phyloP scores from a whole-genome alignment of 305 asterid genomes.

The Striga hermonthica region DNA sequence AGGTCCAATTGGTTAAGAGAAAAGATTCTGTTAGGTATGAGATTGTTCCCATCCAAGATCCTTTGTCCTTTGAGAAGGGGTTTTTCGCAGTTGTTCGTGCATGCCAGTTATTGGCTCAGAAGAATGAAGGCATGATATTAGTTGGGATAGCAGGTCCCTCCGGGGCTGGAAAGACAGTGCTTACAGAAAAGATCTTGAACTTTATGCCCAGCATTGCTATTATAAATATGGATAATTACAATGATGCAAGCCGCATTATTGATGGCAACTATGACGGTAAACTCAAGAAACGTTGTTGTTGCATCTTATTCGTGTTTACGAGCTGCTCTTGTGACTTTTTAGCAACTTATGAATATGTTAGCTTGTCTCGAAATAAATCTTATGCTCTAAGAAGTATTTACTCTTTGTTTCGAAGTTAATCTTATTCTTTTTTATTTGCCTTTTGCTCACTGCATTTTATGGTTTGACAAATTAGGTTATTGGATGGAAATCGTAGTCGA shows the following conservation, averaged over 20 bases:
- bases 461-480: constrained; percentile 6
- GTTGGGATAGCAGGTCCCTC: constrained; percentile 98
- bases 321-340: constrained; percentile 16
- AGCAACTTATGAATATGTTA: constrained; percentile 19
- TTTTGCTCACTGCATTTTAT: not conserved
- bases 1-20: constrained; percentile 78
- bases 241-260: constrained; percentile 78
- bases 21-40: constrained; percentile 74
- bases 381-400: constrained; percentile 1
- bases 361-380: constrained; percentile 15
- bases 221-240: constrained; percentile 93
- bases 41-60: constrained; percentile 77
- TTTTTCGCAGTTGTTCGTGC: constrained; percentile 85
- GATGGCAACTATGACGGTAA: constrained; percentile 97
- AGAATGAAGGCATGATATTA: constrained; percentile 76
- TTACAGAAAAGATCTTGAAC: constrained; percentile 80
- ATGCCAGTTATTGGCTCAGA: constrained; percentile 88
- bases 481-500: not conserved
- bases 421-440: constrained; percentile 8
- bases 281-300: not conserved
- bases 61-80: constrained; percentile 91
- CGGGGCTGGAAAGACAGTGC: constrained; percentile 94
- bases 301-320: not conserved
- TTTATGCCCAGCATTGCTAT: constrained; percentile 89
- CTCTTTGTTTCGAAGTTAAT: not conserved